Conservation (phyloP, 2,329 filamentous ascomycete genomes). For the Sclerotinia sclerotiorum region DNA sequence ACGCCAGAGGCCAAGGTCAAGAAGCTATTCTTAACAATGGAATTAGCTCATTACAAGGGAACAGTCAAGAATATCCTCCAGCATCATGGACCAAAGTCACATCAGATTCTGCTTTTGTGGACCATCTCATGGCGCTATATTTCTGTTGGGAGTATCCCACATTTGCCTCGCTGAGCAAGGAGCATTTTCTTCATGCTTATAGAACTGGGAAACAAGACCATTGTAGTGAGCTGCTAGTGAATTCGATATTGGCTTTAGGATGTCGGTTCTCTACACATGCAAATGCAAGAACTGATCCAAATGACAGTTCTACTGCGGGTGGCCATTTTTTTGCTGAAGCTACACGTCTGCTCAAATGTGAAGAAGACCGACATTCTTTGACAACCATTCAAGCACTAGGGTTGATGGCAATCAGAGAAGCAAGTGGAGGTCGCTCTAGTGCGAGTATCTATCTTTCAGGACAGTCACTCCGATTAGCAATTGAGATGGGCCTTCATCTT, state of each 20-base stretch:
- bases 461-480: conserved; percentile 67
- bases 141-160: conserved; percentile 76
- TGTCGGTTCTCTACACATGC: conserved; percentile 68
- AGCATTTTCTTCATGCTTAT: conserved; percentile 32
- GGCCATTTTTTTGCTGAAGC: conserved; percentile 75
- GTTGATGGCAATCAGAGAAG: conserved; percentile 73
- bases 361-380: conserved; percentile 57
- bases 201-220: conserved; percentile 28
- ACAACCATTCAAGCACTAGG: conserved; percentile 73
- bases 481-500: conserved; percentile 45
- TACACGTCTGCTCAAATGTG: conserved; percentile 54
- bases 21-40: conserved; percentile 60
- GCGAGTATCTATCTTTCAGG: conserved; percentile 71
- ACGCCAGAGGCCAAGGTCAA: conserved; percentile 46
- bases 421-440: conserved; percentile 67
- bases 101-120: conserved; percentile 56
- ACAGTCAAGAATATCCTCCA: conserved; percentile 65
- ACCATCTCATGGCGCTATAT: conserved; percentile 64
- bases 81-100: conserved; percentile 68
- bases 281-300: conserved; percentile 60
- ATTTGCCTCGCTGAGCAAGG: conserved; percentile 65
- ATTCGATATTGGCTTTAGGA: conserved; percentile 50
- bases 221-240: conserved; percentile 46
- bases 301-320: conserved; percentile 63
- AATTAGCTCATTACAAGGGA: conserved; percentile 58